Base-by-base conservation (phyloP, 805 yeast genomes). In the Metschnikowia peoriensis region DNA sequence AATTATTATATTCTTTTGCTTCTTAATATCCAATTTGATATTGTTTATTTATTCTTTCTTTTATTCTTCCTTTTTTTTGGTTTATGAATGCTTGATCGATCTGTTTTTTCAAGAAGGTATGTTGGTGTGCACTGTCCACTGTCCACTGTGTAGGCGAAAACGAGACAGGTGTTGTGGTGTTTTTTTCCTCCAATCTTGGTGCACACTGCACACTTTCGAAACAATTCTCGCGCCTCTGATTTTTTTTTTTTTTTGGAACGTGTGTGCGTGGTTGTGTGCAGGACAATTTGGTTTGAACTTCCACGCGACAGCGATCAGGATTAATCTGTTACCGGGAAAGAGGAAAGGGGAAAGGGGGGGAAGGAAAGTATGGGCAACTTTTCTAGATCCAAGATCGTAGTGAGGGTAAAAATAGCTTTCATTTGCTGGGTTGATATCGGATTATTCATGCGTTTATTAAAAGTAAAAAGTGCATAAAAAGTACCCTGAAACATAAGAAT, bases 121-220 rank as follows among this genome's bases (percentile, higher is more conserved):
- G 22, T 22, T 22, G 22, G 22, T 22, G 22, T 22, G 22, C 22
- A 22, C 22, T 22, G 22, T 22, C 22, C 22, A 22, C 22, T 22
- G 22, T 22, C 22, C 22, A 22, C 22, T 22, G n/a, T 28, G 28
- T 32, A 16, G 17, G 38, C 27, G 46, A 27, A 14, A 41, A n/a
- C 17, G 27, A 32, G 32, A 43, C 15, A 32, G 38, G 44, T 39
- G 44, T 39, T 46, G 39, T 46, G 49, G 44, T 46, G 5, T 32
- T 39, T 39, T 46, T 46, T 16, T 15, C 49, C 16, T 40, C 22
- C 41, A 12, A 10, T 38, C 28, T 43, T 40, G 39, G 32, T 32
- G 49, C 49, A 46, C 49, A 39, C 49, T 38, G 32, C 41, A 46
- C 46, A 17, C 17, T 32, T 16, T 43, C 28, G 38, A 43, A 17